Conservation (phyloP, 768 basidiomycete genomes). For the Tulasnella sp. region DNA sequence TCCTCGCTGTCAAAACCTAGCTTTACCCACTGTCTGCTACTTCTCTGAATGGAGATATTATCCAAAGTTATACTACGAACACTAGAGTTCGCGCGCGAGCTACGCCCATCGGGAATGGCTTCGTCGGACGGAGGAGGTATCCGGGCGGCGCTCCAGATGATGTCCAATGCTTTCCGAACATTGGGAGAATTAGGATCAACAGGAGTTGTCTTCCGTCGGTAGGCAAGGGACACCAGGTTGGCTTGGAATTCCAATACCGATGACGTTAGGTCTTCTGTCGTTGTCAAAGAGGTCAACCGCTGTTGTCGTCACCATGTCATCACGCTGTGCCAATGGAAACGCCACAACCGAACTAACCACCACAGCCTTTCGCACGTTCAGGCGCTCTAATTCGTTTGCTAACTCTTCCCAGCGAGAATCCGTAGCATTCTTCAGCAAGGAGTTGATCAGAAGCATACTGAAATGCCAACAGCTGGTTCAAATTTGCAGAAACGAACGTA, state of each 20-base stretch:
- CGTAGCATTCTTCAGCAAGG: slow-evolving; percentile 64
- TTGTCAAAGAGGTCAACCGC: slow-evolving; percentile 75
- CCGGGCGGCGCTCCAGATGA: slow-evolving; percentile 56
- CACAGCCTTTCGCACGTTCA: slow-evolving; percentile 72
- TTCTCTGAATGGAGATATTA: background rate
- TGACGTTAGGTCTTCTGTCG: slow-evolving; percentile 68
- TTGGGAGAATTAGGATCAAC: slow-evolving; percentile 48
- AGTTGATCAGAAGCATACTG: slow-evolving; percentile 86
- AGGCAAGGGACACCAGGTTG: slow-evolving; percentile 64
- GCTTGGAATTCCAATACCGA: slow-evolving; percentile 82
- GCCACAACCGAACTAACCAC: slow-evolving; percentile 39
- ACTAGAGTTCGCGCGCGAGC: background rate
- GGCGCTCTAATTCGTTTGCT: slow-evolving; percentile 54
- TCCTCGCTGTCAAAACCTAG: slow-evolving; percentile 70
- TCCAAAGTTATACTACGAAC: background rate
- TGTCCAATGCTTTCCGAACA: slow-evolving; percentile 37
- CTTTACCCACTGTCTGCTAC: slow-evolving; percentile 50
- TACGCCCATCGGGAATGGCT: background rate
- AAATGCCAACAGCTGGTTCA: background rate
- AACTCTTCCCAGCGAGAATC: slow-evolving; percentile 72
- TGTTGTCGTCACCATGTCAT: no score
- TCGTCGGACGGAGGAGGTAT: slow-evolving; percentile 25
- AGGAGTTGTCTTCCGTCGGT: slow-evolving; percentile 65
- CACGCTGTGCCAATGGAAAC: background rate
- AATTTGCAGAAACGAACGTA: background rate